These are phyloP conservation scores for Neoboletus brunneissimus DNA, from an alignment of 768 basidiomycete genomes.

Conservation along the genomic window DNA sequence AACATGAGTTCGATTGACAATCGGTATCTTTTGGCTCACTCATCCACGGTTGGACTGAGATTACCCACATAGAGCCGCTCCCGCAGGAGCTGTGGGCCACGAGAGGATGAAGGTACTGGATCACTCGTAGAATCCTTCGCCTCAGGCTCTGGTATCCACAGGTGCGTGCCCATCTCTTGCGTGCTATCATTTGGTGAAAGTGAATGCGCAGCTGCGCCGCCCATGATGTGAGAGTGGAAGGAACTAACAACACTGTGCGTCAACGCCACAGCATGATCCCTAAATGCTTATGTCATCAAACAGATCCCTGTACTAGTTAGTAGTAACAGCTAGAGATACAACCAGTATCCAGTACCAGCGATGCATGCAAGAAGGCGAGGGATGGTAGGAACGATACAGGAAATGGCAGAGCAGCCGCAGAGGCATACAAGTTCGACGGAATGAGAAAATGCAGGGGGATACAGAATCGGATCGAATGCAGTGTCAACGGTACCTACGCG, in stretches of 20 bases:
- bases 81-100: conserved; percentile 39
- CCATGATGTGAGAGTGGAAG: conserved; percentile 12
- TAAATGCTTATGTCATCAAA: conserved; percentile 17
- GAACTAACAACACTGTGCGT: neutral
- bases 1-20: neutral
- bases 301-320: neutral
- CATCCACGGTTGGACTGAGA: conserved; percentile 80
- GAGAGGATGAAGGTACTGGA: conserved; percentile 24
- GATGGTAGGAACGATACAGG: neutral
- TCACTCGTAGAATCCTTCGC: conserved; percentile 13
- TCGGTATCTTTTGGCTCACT: conserved; percentile 47
- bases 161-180: conserved; percentile 18
- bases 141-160: conserved; percentile 35
- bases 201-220: neutral
- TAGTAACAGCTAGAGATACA: neutral
- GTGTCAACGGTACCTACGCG: conserved; percentile 1
- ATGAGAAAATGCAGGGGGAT: neutral
- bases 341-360: neutral
- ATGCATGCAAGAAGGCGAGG: neutral
- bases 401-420: too few relatives aligned
- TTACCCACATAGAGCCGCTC: conserved; percentile 92
- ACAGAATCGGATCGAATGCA: neutral
- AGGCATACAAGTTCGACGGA: neutral
- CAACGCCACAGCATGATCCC: neutral
- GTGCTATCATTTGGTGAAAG: neutral